Evolutionary conservation across 2,329 filamentous ascomycete genomes (phyloP).

Genomic region (Cladosporium sphaerospermum): DNA sequence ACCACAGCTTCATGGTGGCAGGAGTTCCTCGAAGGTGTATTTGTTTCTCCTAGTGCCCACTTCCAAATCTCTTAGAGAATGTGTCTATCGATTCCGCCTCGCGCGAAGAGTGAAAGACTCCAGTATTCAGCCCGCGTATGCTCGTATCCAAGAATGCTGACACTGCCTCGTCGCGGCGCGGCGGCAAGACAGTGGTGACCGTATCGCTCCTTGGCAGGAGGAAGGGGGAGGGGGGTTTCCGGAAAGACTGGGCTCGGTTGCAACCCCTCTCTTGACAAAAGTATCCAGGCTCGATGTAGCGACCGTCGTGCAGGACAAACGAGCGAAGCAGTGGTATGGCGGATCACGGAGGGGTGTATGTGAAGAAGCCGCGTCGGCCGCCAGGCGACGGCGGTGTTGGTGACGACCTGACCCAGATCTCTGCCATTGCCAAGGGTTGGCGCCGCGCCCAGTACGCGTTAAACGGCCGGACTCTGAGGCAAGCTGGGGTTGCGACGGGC

Average conservation of each 20-base stretch:
- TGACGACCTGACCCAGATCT: neutral
- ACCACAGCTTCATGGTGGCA: constrained; percentile 16
- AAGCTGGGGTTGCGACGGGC: too few relatives aligned
- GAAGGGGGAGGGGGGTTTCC: neutral
- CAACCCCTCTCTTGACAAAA: too few relatives aligned
- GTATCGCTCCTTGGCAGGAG: constrained; percentile 9
- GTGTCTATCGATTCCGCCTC: neutral
- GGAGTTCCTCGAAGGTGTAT: neutral
- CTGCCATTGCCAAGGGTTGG: neutral
- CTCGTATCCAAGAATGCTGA: too few relatives aligned
- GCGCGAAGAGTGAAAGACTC: too few relatives aligned
- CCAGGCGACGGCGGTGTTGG: neutral
- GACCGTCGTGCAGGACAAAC: neutral
- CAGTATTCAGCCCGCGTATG: too few relatives aligned
- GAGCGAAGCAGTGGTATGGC: neutral
- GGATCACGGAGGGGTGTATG: too few relatives aligned
- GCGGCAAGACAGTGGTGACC: constrained; percentile 3
- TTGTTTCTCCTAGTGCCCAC: neutral
- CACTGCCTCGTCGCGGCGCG: neutral
- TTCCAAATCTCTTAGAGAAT: neutral
- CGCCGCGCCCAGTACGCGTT: neutral
- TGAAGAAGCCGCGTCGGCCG: too few relatives aligned
- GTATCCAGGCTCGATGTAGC: neutral
- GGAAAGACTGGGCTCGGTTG: too few relatives aligned
- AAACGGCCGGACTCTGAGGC: neutral